phyloP scores from a whole-genome alignment of 83 land plant species.

The Larix sibirica region DNA sequence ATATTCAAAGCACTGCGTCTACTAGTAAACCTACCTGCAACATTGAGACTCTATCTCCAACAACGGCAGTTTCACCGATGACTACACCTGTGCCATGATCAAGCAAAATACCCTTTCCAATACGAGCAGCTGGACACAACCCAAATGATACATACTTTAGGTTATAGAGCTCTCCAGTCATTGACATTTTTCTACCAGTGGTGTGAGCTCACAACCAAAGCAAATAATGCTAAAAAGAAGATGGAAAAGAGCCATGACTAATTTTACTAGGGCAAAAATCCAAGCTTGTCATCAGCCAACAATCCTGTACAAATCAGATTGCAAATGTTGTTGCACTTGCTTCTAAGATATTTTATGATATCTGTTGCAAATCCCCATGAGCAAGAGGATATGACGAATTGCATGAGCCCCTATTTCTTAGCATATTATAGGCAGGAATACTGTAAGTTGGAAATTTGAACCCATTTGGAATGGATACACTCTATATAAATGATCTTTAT shows the following conservation, averaged over 20 bases:
- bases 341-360: not conserved
- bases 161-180: conserved; percentile 1
- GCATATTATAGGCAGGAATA: not conserved
- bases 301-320: not conserved
- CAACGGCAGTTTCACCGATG: conserved; percentile 91
- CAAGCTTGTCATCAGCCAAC: no score
- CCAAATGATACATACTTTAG: not conserved
- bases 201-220: not conserved
- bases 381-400: not conserved
- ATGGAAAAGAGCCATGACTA: not conserved
- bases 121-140: conserved; percentile 71
- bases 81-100: conserved; percentile 95
- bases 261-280: no score
- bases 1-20: not conserved
- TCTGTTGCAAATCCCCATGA: not conserved
- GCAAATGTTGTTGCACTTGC: not conserved
- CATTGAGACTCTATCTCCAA: conserved; percentile 89
- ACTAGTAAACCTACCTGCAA: conserved; percentile 60
- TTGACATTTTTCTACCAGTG: not conserved
- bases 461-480: not conserved
- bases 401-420: not conserved
- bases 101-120: conserved; percentile 87
- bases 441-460: not conserved
- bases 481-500: not conserved
- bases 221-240: not conserved